Base-by-base conservation (phyloP, 352 stramenopile genomes). In the Pythium rhizo-oryzae region DNA sequence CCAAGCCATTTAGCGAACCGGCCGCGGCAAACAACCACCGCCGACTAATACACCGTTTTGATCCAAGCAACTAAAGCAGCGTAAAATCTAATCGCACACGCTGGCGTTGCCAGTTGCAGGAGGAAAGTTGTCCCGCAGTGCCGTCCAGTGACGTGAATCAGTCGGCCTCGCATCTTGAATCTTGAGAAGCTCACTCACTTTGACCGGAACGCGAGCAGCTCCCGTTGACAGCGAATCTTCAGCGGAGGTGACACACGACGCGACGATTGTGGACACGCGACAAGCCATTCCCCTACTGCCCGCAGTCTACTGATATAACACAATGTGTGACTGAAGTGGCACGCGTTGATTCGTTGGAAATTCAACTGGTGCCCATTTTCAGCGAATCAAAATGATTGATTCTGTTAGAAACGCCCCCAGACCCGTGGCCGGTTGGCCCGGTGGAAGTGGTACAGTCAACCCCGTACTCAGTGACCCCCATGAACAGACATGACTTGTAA, bases 341-440 rank as follows among this genome's bases (percentile, higher is more conserved):
- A 71, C 11, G n/a, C 7, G n/a, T 1, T 60, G 35, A 63, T 72
- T 72, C 41, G 66, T 13, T 30, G 30, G 59, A 71, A 71, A 25
- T 16, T 21, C 25, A 16, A 8, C 8, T 8, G 2, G 12, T 50
- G 7, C 11, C 16, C 13, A 18, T 37, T 66, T 50, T 62, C 30
- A 53, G 35, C 58, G 11, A 66, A 72, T 67, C 43, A 62, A 28
- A 52, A 11, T 0, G 3, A 0, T 54, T 13, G 4, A 44, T 39
- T n/a, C 2, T 24, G 62, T 63, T 63, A 69, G 49, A 62, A 67
- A 54, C 33, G 21, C 35, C 35, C 46, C 5, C 43, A 60, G 51
- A 52, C 49, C 53, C n/a, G 35, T 23, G n/a, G 3, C 30, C 30
- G 25, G 24, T 25, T n/a, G 47, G 47, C n/a, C 46, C 13, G 30